Evolutionary conservation across 768 basidiomycete genomes (phyloP).

Genomic region (Mycena belliarum): DNA sequence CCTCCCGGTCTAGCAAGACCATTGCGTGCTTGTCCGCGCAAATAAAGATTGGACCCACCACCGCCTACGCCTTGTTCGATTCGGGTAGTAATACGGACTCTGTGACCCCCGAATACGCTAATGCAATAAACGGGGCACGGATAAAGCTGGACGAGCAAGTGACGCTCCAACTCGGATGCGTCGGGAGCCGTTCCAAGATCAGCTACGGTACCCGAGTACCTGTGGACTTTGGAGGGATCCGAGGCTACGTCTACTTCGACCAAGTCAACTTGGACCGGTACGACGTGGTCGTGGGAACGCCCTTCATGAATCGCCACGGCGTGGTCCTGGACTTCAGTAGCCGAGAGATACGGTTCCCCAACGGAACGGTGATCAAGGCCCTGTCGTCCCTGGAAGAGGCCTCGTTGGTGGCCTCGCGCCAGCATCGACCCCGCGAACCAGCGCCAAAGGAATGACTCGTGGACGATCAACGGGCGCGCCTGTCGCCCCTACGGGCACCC

Average conservation of each 20-base stretch:
- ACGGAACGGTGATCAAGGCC: background rate
- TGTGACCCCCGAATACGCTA: background rate
- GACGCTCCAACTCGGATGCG: background rate
- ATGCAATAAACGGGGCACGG: background rate
- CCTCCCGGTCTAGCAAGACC: background rate
- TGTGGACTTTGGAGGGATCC: background rate
- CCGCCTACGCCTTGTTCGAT: background rate
- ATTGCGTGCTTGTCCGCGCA: background rate
- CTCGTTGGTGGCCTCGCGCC: background rate
- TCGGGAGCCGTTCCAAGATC: background rate
- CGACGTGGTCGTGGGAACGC: background rate
- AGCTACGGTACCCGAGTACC: background rate
- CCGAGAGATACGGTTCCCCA: background rate
- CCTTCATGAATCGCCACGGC: background rate
- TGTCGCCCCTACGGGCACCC: too few relatives aligned
- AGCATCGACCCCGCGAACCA: too few relatives aligned
- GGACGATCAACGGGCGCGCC: too few relatives aligned
- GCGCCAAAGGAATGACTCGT: too few relatives aligned
- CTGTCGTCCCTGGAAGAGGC: background rate
- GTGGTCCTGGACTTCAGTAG: background rate
- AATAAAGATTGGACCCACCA: background rate
- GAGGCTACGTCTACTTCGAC: background rate
- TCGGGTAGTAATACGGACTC: background rate
- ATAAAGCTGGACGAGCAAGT: background rate
- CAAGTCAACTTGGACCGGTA: background rate